These are phyloP conservation scores for Botrytis galanthina DNA, from an alignment of 2,329 filamentous ascomycete genomes.

Conservation along the genomic window DNA sequence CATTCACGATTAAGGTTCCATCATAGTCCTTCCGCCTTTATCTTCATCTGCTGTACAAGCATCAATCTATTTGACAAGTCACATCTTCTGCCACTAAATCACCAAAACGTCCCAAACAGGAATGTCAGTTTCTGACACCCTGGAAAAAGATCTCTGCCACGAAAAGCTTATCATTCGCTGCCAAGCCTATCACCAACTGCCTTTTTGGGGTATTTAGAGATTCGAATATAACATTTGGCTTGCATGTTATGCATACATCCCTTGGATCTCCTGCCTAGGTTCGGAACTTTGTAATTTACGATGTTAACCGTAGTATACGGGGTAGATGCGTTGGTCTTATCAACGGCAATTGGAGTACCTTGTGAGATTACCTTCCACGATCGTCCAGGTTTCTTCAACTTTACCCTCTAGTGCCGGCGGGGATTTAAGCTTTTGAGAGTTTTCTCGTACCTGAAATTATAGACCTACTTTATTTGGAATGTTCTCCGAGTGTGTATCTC, in stretches of 20 bases:
- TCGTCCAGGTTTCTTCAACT: background rate
- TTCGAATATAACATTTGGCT: background rate
- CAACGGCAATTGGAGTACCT: background rate
- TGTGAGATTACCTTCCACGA: conserved; percentile 15
- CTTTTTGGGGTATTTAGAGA: background rate
- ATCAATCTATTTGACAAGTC: conserved; percentile 3
- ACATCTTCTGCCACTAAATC: conserved; percentile 3
- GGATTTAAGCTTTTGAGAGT: background rate
- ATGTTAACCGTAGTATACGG: background rate
- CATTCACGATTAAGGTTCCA: background rate
- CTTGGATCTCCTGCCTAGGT: background rate
- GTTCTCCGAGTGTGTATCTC: background rate
- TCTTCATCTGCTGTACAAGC: background rate
- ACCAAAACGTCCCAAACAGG: conserved; percentile 6
- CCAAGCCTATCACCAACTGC: conserved; percentile 6
- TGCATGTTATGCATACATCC: conserved; percentile 9
- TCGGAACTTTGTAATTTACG: conserved; percentile 9
- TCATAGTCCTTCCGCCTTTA: background rate
- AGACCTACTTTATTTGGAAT: conserved; percentile 13
- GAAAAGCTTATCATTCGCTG: conserved; percentile 16
- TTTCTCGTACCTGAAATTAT: background rate
- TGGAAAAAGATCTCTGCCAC: conserved; percentile 2
- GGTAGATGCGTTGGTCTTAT: conserved; percentile 15
- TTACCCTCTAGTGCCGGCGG: background rate
- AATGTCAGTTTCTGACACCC: conserved; percentile 6